Percentiles rank a stretch among this genome's conserved stretches.
phyloP scores from a whole-genome alignment of 2,329 filamentous ascomycete species.

The Dichotomopilus funicola region DNA sequence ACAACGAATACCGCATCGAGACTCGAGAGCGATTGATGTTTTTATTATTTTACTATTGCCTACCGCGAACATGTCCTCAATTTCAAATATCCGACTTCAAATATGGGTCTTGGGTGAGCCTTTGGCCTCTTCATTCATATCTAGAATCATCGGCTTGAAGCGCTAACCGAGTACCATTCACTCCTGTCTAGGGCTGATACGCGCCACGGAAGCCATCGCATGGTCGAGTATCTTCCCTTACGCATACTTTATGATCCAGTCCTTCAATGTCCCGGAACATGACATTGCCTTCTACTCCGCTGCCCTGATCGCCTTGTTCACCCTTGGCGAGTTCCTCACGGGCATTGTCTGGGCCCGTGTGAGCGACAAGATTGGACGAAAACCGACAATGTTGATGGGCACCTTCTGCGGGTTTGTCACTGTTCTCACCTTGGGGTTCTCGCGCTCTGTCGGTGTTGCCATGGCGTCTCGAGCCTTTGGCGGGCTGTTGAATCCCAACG shows the following conservation, averaged over 20 bases:
- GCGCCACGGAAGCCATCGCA: constrained; percentile 11
- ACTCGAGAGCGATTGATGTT: no score
- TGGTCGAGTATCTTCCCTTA: constrained; percentile 14
- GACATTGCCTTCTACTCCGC: constrained; percentile 11
- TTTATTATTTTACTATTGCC: no score
- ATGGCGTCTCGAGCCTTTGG: constrained; percentile 9
- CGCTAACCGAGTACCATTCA: not conserved
- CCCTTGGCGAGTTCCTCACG: constrained; percentile 12
- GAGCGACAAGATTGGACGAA: constrained; percentile 11
- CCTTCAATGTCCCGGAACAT: constrained; percentile 7
- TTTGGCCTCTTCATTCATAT: not conserved
- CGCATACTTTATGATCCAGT: constrained; percentile 11
- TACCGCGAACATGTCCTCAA: constrained; percentile 4
- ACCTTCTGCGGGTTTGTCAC: not conserved
- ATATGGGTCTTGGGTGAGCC: constrained; percentile 11
- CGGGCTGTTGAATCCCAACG: constrained; percentile 14
- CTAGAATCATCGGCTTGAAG: not conserved
- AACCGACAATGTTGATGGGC: constrained; percentile 7
- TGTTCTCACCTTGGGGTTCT: not conserved
- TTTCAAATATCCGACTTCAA: constrained; percentile 8
- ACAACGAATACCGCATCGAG: no score
- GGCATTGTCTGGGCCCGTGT: constrained; percentile 11
- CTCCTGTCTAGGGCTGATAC: constrained; percentile 6
- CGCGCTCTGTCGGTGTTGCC: constrained; percentile 5
- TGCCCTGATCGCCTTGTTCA: constrained; percentile 5